Evolutionary conservation across 75 land plant genomes (phyloP).

Genomic region (Cunninghamia lanceolata): DNA sequence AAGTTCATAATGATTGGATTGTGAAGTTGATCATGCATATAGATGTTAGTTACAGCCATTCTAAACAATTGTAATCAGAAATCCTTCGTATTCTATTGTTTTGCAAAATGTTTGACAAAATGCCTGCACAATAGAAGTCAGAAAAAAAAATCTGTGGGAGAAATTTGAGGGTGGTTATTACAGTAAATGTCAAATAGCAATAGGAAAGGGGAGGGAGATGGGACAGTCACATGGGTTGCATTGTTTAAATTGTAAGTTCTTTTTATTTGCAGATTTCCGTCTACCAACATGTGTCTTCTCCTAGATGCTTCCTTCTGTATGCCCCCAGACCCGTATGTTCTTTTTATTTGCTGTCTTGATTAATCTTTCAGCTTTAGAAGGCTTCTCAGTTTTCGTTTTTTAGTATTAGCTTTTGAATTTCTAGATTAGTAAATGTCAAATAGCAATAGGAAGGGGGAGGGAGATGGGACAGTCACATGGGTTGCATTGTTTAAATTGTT

Average conservation of each 20-base stretch:
- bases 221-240: not conserved
- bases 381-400: not conserved
- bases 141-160: too few species aligned
- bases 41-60: too few species aligned
- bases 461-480: not conserved
- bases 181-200: not conserved
- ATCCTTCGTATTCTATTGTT: too few species aligned
- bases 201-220: not conserved
- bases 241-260: not conserved
- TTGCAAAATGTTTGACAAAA: too few species aligned
- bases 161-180: too few species aligned
- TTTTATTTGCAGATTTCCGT: not conserved
- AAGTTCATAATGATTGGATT: too few species aligned
- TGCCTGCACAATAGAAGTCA: too few species aligned
- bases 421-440: not conserved
- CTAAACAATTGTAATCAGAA: too few species aligned
- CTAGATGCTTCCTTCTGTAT: not conserved
- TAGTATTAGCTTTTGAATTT: not conserved
- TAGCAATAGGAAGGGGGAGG: not conserved
- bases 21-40: too few species aligned
- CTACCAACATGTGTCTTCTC: not conserved
- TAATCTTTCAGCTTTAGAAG: not conserved
- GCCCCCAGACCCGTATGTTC: too few species aligned
- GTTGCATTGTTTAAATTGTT: not conserved
- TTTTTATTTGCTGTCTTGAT: not conserved